phyloP scores from a whole-genome alignment of 192 early-diverging fungal species.

The Obelidium mucronatum region DNA sequence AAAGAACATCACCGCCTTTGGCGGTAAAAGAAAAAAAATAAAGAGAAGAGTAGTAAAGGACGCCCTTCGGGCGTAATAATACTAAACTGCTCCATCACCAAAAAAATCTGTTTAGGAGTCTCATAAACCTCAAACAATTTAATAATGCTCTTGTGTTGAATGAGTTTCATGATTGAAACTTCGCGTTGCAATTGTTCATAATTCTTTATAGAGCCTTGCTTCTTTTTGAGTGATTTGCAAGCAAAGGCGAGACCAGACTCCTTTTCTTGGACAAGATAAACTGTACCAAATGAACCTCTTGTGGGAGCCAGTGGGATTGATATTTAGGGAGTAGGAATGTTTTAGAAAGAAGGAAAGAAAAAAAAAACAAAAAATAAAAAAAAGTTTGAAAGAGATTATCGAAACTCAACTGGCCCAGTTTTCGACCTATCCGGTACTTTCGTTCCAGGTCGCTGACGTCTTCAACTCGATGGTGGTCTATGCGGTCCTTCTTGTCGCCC shows the following conservation, averaged over 20 bases:
- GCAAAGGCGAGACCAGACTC: slow-evolving; percentile 43
- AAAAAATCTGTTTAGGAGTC: slow-evolving; percentile 54
- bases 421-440: slow-evolving; percentile 28
- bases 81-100: slow-evolving; percentile 62
- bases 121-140: slow-evolving; percentile 56
- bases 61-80: too few relatives aligned
- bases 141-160: slow-evolving; percentile 54
- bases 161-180: slow-evolving; percentile 57
- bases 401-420: slow-evolving; percentile 29
- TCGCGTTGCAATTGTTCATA: slow-evolving; percentile 61
- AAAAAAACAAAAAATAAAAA: too few relatives aligned
- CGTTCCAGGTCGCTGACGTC: slow-evolving; percentile 18
- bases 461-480: slow-evolving; percentile 24
- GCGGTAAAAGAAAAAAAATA: too few relatives aligned
- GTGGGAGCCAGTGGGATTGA: background rate
- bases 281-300: slow-evolving; percentile 62
- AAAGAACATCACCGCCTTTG: too few relatives aligned
- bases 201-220: slow-evolving; percentile 30
- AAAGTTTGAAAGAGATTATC: background rate
- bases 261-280: slow-evolving; percentile 50
- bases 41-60: too few relatives aligned
- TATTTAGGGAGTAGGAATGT: background rate
- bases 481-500: slow-evolving; percentile 26
- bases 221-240: slow-evolving; percentile 61
- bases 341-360: too few relatives aligned